Base-by-base conservation (phyloP, 192 early-diverging fungal species). In the Coemansia sp. region DNA sequence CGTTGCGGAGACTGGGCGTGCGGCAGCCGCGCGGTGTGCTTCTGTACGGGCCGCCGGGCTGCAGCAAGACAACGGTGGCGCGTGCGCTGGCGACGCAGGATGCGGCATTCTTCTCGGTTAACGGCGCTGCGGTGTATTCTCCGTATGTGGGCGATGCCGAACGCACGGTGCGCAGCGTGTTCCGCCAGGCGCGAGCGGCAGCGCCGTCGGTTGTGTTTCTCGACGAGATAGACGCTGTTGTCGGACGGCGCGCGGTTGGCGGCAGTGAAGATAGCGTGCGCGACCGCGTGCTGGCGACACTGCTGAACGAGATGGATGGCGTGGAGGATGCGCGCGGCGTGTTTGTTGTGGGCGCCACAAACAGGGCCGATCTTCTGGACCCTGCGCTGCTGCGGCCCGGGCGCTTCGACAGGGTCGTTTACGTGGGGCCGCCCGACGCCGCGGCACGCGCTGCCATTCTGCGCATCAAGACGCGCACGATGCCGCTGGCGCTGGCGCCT, bases 291-390 rank as follows among this genome's bases (percentile, higher is more conserved):
- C 39, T 72, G 19, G 68, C 73, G 32, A 79, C 64, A n/a, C 40
- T 73, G 63, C 73, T 70, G 22, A 83, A 83, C 46, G 80, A 99
- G 84, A 90, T 96, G 80, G 98, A 99, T 78, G 96, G 98, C 64
- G 87, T 96, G 42, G 97, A 95, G 42, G 76, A 93, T 40, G 92
- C 94, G 87, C 94, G 96, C 78, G 86, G 96, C 13, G 77, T 99
- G 58, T 92, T 97, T 74, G 95, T 98, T 75, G 95, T 99, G 90
- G 98, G 96, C 88, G 98, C 98, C 3, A 99, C 98, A 9, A 99
- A 99, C 82, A 86, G 98, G 55, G 93, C 96, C 3, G 97, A 99
- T 71, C 95, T 95, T 56, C 80, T 99, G 58, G 98, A 99, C 76
- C 90, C 93, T 26, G 98, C 98, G 19, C 78, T 99, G 68, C 69